Percentiles rank a stretch among this genome's conserved stretches.
Evolutionary conservation across 2,329 filamentous ascomycete species (phyloP).

Genomic region (Calonectria leucothoes): DNA sequence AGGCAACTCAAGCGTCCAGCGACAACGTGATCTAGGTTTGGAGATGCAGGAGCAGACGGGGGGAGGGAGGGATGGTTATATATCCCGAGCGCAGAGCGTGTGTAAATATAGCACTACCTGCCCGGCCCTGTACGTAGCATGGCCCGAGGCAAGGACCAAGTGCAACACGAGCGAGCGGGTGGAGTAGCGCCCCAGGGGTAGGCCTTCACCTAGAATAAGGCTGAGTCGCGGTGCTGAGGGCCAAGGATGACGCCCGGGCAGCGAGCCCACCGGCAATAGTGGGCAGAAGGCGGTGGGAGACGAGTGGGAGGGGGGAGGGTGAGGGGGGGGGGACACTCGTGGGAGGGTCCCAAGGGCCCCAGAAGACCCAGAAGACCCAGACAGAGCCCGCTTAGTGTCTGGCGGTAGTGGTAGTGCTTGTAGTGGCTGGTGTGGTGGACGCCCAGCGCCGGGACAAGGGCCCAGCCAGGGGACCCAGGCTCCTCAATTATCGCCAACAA

Average conservation of each 20-base stretch:
- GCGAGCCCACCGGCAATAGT: conserved; percentile 22
- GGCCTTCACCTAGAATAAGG: conserved; percentile 40
- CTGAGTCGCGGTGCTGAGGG: conserved; percentile 37
- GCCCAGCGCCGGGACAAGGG: background rate
- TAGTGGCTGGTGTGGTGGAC: conserved; percentile 32
- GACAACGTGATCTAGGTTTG: conserved; percentile 32
- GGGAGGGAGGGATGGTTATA: conserved; percentile 37
- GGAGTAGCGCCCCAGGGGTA: conserved; percentile 25
- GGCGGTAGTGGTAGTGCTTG: conserved; percentile 22
- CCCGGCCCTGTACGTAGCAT: background rate
- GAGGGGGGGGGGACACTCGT: background rate
- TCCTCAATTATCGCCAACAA: conserved; percentile 36
- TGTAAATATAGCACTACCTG: conserved; percentile 30
- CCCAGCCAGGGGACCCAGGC: conserved; percentile 30
- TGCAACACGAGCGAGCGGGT: conserved; percentile 37
- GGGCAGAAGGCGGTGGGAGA: background rate
- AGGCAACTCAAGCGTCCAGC: conserved; percentile 28
- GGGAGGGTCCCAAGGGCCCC: too few relatives aligned
- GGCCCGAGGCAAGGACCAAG: conserved; percentile 24
- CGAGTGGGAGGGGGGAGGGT: background rate
- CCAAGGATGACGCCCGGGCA: conserved; percentile 34
- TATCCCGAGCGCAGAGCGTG: conserved; percentile 34
- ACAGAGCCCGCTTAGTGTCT: conserved; percentile 12
- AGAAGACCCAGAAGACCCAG: background rate
- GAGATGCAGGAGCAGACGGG: conserved; percentile 26